A percentile compares a stretch with the other conserved stretches of the same genome.
Conservation (phyloP, 2,329 filamentous ascomycete genomes). For the Fusarium chaquense region DNA sequence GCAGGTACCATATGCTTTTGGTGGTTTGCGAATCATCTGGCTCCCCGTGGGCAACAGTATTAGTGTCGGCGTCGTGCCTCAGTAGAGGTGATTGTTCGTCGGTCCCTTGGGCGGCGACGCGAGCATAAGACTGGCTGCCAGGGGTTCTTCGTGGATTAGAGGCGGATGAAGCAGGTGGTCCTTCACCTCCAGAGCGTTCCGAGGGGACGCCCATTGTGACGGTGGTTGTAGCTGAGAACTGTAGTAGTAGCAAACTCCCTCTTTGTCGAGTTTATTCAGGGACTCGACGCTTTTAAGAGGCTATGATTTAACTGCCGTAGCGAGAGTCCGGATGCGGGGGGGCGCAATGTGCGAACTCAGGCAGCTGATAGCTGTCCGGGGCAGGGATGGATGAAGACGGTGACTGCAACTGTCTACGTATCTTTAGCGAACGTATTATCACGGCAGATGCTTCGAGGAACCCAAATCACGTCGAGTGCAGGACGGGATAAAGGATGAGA, state of each 20-base stretch:
- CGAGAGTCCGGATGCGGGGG: constrained; percentile 32
- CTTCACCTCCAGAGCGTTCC: constrained; percentile 15
- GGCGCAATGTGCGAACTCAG: constrained; percentile 6
- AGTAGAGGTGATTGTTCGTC: constrained; percentile 52
- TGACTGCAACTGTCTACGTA: constrained; percentile 19
- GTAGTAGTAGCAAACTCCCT: constrained; percentile 12
- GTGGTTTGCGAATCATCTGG: constrained; percentile 65
- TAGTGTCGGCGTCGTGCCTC: constrained; percentile 22
- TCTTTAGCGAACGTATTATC: constrained; percentile 27
- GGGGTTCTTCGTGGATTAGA: constrained; percentile 23
- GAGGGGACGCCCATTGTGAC: constrained; percentile 31
- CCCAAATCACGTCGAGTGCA: constrained; percentile 1
- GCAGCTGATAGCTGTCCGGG: constrained; percentile 6
- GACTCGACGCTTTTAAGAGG: constrained; percentile 21
- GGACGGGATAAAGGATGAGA: constrained; percentile 8
- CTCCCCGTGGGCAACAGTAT: constrained; percentile 14
- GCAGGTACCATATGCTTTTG: constrained; percentile 87
- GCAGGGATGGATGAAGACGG: constrained; percentile 11
- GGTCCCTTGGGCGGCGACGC: constrained; percentile 22
- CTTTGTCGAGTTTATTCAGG: constrained; percentile 16
- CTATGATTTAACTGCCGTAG: constrained; percentile 9
- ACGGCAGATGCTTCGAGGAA: constrained; percentile 1
- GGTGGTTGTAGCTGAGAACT: constrained; percentile 9
- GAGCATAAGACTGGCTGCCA: constrained; percentile 37
- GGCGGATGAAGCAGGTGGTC: constrained; percentile 16